Conservation (phyloP, 768 basidiomycete genomes). For the Suillus discolor region DNA sequence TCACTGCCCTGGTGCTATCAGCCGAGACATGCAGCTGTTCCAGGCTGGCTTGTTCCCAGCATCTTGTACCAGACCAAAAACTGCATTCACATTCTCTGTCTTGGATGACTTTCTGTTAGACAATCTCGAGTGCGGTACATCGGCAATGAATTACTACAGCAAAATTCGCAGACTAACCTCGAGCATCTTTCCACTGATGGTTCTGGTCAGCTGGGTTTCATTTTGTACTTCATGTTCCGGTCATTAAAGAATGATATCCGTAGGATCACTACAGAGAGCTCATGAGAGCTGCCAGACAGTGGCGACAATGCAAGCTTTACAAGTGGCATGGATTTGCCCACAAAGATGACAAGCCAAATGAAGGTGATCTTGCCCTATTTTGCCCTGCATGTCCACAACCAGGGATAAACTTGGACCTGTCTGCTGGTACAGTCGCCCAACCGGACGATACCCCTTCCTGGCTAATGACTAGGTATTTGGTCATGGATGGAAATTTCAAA, state of each 20-base stretch:
- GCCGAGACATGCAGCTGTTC: background rate
- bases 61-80: background rate
- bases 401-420: background rate
- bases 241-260: background rate
- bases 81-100: background rate
- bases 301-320: slow-evolving; percentile 18
- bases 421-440: background rate
- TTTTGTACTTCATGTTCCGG: background rate
- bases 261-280: slow-evolving; percentile 21
- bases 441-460: background rate
- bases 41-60: background rate
- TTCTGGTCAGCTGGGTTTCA: background rate
- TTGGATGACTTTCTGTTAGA: background rate
- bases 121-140: background rate
- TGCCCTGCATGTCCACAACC: background rate
- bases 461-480: background rate
- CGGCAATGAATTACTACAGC: background rate
- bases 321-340: slow-evolving; percentile 19
- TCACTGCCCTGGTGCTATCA: background rate
- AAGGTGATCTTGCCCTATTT: background rate
- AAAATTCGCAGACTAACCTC: background rate
- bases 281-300: slow-evolving; percentile 16
- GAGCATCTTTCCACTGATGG: background rate
- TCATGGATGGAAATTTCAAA: background rate
- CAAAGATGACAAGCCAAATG: background rate